Conservation (phyloP, 2,329 filamentous ascomycete species). For the Microsporum ferrugineum region DNA sequence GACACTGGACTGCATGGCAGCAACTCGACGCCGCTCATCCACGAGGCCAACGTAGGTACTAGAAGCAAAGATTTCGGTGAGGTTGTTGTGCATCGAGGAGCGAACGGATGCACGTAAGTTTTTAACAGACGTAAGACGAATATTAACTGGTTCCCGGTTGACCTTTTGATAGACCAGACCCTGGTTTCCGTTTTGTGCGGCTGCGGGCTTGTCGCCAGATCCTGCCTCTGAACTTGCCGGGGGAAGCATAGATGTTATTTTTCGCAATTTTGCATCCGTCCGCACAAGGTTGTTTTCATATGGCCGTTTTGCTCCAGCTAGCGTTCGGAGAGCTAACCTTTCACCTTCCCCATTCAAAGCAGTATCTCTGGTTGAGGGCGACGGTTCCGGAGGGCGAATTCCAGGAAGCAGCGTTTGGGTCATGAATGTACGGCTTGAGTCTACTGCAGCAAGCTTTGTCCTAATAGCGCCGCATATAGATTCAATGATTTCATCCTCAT, state of each 20-base stretch:
- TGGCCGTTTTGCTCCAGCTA: constrained; percentile 40
- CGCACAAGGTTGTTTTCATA: constrained; percentile 83
- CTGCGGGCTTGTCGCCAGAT: constrained; percentile 16
- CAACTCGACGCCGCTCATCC: constrained; percentile 73
- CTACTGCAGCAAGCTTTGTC: constrained; percentile 67
- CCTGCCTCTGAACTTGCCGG: constrained; percentile 29
- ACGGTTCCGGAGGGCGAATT: constrained; percentile 28
- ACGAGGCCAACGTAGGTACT: constrained; percentile 92
- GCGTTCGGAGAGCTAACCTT: constrained; percentile 29
- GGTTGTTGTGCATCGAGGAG: constrained; percentile 66
- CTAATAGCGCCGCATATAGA: constrained; percentile 71
- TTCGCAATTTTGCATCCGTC: constrained; percentile 76
- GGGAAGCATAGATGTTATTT: constrained; percentile 94
- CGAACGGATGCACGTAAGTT: constrained; percentile 71
- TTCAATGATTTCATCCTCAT: constrained; percentile 92
- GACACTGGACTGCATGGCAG: constrained; percentile 85
- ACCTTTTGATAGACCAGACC: constrained; percentile 59
- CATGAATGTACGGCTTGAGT: constrained; percentile 87
- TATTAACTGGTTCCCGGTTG: constrained; percentile 57
- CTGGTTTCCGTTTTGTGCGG: constrained; percentile 34
- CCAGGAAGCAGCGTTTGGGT: constrained; percentile 82
- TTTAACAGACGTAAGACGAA: constrained; percentile 73
- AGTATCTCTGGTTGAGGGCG: constrained; percentile 12
- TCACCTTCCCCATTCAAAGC: constrained; percentile 10
- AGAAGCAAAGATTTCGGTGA: constrained; percentile 76